A percentile compares a stretch with the other conserved stretches of the same genome.
phyloP scores from a whole-genome alignment of 176 grass and related monocot species.

The Tuctoria greenei region DNA sequence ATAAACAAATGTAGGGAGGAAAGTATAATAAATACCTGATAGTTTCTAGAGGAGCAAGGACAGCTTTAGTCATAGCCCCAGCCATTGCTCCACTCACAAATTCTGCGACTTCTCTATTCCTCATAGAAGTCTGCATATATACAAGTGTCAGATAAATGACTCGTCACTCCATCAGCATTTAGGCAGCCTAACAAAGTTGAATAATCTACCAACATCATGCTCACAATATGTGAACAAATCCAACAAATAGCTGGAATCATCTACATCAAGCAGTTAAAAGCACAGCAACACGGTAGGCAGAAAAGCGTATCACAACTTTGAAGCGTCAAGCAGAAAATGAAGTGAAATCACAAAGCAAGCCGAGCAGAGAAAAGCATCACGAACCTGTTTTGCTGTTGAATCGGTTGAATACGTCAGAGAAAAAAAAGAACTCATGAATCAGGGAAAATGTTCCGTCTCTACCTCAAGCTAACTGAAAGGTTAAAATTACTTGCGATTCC shows the following conservation, averaged over 20 bases:
- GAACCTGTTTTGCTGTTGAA: no score
- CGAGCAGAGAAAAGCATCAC: no score
- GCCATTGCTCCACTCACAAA: conserved; percentile 86
- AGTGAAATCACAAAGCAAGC: no score
- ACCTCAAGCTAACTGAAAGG: no score
- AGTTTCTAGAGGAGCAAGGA: conserved; percentile 88
- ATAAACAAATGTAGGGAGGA: background rate
- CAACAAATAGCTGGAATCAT: background rate
- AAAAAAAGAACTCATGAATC: background rate
- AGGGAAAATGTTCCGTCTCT: no score
- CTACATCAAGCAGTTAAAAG: background rate
- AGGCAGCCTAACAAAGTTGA: background rate
- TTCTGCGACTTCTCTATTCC: conserved; percentile 64
- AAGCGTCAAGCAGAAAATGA: no score
- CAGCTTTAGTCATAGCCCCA: conserved; percentile 85
- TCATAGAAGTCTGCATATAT: conserved; percentile 46
- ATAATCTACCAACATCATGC: background rate
- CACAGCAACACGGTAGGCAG: no score
- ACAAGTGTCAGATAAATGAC: conserved; percentile 18
- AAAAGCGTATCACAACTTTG: no score
- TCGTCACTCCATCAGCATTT: background rate
- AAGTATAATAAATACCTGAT: conserved; percentile 48
- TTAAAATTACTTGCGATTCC: no score
- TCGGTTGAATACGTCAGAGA: background rate
- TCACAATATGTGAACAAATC: background rate